Conservation (phyloP, 371 early-diverging fungal species). For the Batkoa obscura region DNA sequence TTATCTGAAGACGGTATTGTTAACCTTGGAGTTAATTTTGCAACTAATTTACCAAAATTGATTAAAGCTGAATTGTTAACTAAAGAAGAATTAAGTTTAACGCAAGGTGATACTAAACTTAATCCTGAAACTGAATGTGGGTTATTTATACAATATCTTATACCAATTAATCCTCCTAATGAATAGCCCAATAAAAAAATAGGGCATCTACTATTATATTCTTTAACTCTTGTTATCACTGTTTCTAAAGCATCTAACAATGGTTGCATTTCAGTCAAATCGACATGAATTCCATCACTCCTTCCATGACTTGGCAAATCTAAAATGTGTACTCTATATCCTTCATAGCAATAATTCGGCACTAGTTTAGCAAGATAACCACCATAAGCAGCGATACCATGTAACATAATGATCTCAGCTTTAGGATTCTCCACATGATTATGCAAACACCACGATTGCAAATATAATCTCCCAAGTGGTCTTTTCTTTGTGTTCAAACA, state of each 20-base stretch:
- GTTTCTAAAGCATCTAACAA: background rate
- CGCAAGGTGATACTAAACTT: conserved; percentile 1
- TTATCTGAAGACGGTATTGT: background rate
- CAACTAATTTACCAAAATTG: background rate
- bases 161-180: background rate
- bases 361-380: background rate
- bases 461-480: background rate
- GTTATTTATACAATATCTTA: background rate
- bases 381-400: background rate
- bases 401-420: background rate
- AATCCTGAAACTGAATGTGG: background rate
- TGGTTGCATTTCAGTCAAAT: background rate
- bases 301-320: conserved; percentile 6
- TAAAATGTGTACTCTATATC: background rate
- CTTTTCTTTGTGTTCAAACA: background rate
- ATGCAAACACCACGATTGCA: background rate
- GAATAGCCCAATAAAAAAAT: background rate
- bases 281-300: conserved; percentile 4
- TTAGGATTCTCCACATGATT: background rate
- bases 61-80: background rate
- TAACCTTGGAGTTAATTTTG: background rate
- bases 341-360: background rate
- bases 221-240: background rate
- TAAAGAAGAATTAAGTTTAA: background rate
- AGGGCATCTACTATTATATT: background rate